Conservation (phyloP, 805 yeast genomes). For the Diddensiella caesifluorescens region DNA sequence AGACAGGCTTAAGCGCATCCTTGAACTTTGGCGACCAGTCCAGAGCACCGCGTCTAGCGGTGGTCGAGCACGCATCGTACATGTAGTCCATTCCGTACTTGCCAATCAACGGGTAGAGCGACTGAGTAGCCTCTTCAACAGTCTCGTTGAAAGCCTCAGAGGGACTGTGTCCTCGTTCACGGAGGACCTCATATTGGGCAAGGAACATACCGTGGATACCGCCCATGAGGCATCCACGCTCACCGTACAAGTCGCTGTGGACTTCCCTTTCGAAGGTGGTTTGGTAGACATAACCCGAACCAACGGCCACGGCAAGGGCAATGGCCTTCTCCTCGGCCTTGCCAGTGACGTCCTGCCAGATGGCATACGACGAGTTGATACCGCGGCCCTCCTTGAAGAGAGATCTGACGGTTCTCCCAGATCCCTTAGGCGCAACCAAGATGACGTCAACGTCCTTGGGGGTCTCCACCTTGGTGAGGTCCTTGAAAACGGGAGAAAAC, state of each 20-base stretch:
- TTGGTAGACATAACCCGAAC: slow-evolving; percentile 99
- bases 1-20: slow-evolving; percentile 97
- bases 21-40: slow-evolving; percentile 99
- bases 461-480: slow-evolving; percentile 91
- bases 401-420: slow-evolving; percentile 99
- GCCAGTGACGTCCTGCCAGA: slow-evolving; percentile 99
- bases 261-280: slow-evolving; percentile 99
- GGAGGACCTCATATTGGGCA: slow-evolving; percentile 98
- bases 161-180: slow-evolving; percentile 99
- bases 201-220: slow-evolving; percentile 99
- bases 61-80: slow-evolving; percentile 99
- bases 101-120: slow-evolving; percentile 97
- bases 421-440: slow-evolving; percentile 99
- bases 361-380: slow-evolving; percentile 99
- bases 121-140: slow-evolving; percentile 99
- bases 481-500: slow-evolving; percentile 98
- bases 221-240: slow-evolving; percentile 99
- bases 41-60: slow-evolving; percentile 99
- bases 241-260: slow-evolving; percentile 98
- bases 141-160: slow-evolving; percentile 99
- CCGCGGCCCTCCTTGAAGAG: slow-evolving; percentile 99
- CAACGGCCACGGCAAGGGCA: slow-evolving; percentile 98
- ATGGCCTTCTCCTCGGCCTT: slow-evolving; percentile 98
- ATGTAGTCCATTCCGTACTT: slow-evolving; percentile 99
- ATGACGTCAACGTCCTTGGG: slow-evolving; percentile 94